Conservation (phyloP, 2,329 filamentous ascomycete genomes). For the Fusarium sp. region DNA sequence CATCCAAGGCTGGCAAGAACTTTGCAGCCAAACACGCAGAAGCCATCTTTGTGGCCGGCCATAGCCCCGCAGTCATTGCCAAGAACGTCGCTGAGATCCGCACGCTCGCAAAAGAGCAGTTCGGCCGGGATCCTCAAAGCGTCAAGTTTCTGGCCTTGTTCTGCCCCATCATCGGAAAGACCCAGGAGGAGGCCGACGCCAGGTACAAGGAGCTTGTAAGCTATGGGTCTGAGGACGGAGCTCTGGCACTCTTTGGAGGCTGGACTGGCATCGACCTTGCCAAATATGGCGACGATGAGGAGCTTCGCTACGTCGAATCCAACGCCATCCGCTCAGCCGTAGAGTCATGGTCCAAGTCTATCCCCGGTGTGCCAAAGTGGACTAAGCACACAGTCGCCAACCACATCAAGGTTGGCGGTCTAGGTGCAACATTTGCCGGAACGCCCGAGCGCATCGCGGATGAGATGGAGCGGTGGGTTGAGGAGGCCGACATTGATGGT, state of each 20-base stretch:
- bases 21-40: conserved; percentile 78
- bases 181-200: conserved; percentile 69
- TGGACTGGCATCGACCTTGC: conserved; percentile 78
- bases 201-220: conserved; percentile 67
- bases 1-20: conserved; percentile 70
- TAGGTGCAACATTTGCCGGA: conserved; percentile 51
- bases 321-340: conserved; percentile 72
- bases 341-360: conserved; percentile 61
- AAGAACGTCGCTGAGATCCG: conserved; percentile 72
- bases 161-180: conserved; percentile 72
- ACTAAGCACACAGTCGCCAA: conserved; percentile 50
- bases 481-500: conserved; percentile 75
- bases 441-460: conserved; percentile 52
- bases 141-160: conserved; percentile 75
- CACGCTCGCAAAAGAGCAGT: conserved; percentile 61
- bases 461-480: conserved; percentile 54
- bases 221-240: conserved; percentile 73
- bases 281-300: conserved; percentile 74
- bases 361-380: conserved; percentile 48
- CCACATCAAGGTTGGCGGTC: conserved; percentile 52
- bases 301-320: conserved; percentile 73
- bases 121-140: conserved; percentile 66
- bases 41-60: conserved; percentile 74
- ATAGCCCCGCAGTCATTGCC: conserved; percentile 68
- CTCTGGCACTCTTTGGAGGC: conserved; percentile 75